phyloP scores from a whole-genome alignment of 2,329 filamentous ascomycete species.

The Alternaria sp. region DNA sequence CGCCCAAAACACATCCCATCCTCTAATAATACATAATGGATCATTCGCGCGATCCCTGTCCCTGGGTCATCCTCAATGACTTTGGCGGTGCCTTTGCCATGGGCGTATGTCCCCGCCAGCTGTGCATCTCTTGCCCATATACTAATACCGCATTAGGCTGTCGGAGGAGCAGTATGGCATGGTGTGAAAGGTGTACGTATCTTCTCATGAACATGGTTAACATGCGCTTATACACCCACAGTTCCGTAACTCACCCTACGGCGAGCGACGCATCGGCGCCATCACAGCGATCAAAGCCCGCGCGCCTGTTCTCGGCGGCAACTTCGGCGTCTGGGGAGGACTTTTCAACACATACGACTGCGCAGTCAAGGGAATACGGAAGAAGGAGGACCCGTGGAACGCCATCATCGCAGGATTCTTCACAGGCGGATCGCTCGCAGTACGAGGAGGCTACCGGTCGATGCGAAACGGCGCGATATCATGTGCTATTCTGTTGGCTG shows the following conservation, averaged over 20 bases:
- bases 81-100: constrained; percentile 97
- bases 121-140: neutral
- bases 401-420: constrained; percentile 98
- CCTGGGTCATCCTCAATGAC: constrained; percentile 95
- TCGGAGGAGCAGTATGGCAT: constrained; percentile 76
- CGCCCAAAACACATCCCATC: neutral
- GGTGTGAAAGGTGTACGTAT: constrained; percentile 86
- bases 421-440: constrained; percentile 82
- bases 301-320: constrained; percentile 93
- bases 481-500: constrained; percentile 89
- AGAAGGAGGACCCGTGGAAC: constrained; percentile 99
- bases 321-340: constrained; percentile 98
- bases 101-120: constrained; percentile 70
- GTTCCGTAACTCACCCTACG: constrained; percentile 64
- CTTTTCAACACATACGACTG: constrained; percentile 97
- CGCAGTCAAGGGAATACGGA: constrained; percentile 85
- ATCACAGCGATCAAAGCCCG: constrained; percentile 97
- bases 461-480: constrained; percentile 96
- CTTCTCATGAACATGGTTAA: too few species aligned
- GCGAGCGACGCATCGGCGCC: constrained; percentile 91
- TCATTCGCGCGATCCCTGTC: constrained; percentile 95
- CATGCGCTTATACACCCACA: constrained; percentile 22
- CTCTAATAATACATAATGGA: constrained; percentile 66
- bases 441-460: constrained; percentile 89
- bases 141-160: constrained; percentile 41